Base-by-base conservation (phyloP, 2,329 filamentous ascomycete genomes). In the Aspergillus sp. region DNA sequence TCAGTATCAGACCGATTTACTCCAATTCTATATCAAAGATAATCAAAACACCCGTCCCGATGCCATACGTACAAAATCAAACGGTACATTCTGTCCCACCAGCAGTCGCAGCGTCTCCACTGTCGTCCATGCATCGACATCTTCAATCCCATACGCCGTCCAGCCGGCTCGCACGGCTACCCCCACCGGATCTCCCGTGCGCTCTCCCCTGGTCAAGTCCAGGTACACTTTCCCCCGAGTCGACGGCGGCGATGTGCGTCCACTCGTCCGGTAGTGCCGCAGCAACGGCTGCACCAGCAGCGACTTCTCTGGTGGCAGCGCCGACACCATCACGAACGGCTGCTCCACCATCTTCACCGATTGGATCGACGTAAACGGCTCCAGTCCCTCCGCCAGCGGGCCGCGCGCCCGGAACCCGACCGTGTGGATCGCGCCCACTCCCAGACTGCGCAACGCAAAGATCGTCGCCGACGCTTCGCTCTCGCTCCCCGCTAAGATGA, bases 61-160 rank as follows among this genome's bases (percentile, higher is more conserved):
- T 41, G 91, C 90, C 72, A 95, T 80, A 52, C 91, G 83, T 45
- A 95, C 91, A 79, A 96, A 96, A 76, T 91, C 92, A 76, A 92
- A 94, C 5, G 90, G 90, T 59, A 95, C 91, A 73, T 95, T 95
- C 78, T 95, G 91, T 9, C 91, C 91, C 10, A 94, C 90, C 23
- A 96, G 81, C 61, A 93, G 75, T 66, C 91, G 82, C 58, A 95
- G 77, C 52, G 88, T 94, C 77, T 95, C 90, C 5, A 94, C 91
- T 2, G 90, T 93, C 21, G 90, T 93, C 79, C 92, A 95, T 0
- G 91, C 91, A 59, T 88, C 89, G 32, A 92, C 89, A 74, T 96
- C 91, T 23, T 89, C 89, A 17, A 89, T 86, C 1, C 89, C 90
- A 72, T 94, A 95, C 6, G 90, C 87, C 23, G 88, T 89, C 82